Evolutionary conservation across 129 eudicot genomes (phyloP).

Genomic region (Flaveria brownii): DNA sequence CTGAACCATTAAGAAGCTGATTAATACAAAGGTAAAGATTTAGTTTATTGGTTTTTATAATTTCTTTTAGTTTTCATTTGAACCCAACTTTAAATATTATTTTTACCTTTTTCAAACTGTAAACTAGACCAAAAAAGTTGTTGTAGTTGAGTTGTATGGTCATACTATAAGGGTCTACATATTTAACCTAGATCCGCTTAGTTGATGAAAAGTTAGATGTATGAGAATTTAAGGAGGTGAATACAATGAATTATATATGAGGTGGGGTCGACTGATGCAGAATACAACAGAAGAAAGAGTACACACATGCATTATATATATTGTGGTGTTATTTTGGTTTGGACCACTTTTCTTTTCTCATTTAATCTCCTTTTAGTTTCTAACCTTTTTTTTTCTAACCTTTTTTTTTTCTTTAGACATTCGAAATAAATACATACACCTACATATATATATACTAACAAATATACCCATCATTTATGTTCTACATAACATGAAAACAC

Average conservation of each 20-base stretch:
- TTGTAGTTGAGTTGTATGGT: too few species aligned
- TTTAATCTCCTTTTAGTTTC: constrained; percentile 1
- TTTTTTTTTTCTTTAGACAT: not conserved
- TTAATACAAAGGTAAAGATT: too few species aligned
- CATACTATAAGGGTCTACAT: too few species aligned
- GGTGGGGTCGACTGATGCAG: constrained; percentile 38
- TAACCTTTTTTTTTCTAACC: not conserved
- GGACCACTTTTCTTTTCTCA: constrained; percentile 41
- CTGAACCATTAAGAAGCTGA: too few species aligned
- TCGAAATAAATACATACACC: not conserved
- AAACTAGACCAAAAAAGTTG: too few species aligned
- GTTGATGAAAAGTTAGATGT: not conserved
- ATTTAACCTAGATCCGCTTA: not conserved
- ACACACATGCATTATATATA: constrained; percentile 17
- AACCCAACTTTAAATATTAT: too few species aligned
- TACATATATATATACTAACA: too few species aligned
- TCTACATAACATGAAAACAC: too few species aligned
- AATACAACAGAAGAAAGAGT: constrained; percentile 37
- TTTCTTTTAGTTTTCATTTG: too few species aligned
- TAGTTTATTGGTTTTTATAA: too few species aligned
- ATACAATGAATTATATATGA: constrained; percentile 34
- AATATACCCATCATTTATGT: too few species aligned
- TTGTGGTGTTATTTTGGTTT: not conserved
- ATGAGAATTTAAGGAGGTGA: constrained; percentile 25
- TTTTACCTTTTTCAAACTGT: too few species aligned